Evolutionary conservation across 1,284 basidiomycete genomes (phyloP), one percentile per base, ranked within the genome.

Genomic region (Cerrena zonata): DNA sequence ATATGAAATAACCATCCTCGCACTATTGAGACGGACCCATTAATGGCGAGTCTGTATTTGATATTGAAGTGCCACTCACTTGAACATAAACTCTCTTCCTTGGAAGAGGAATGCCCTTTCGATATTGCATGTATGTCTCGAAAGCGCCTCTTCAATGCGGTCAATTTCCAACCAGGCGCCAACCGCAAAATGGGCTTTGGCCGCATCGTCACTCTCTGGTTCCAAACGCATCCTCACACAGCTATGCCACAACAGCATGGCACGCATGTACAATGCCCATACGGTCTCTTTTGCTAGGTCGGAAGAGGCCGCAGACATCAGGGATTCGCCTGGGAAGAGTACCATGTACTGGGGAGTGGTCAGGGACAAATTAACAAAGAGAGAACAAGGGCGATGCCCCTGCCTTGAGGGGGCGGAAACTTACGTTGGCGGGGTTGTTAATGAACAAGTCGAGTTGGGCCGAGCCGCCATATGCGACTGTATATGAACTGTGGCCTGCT

Each of bases 121-220:
- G 41, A 84, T 72, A 11, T 69, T 71, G 62, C 86, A 89, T 1
- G 76, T 80, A 59, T 89, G 86, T 30, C 65, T 66, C 57, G 84
- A 75, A 43, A 89, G 63, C 12, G 80, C 77, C 23, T 69, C 65
- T 60, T 88, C 86, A 39, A 89, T 76, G 2, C 65, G 68, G 60
- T 86, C 82, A 18, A 81, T 78, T 65, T 87, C 84, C n/a, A 82
- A 65, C 84, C 86, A 89, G 11, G 84, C 79, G 49, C 74, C 71
- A 51, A 83, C 68, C 7, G 80, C 83, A 61, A 84, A 88, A 27
- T 79, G 72, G 15, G 79, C 76, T 56, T 79, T 79, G 42, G 81
- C 74, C 2, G 64, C 63, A 42, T 80, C 76, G 37, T 68, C 65
- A 21, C 71, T 66, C 11, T 50, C 57, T 2, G 55, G 40, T 48